A percentile compares a stretch with the other conserved stretches of the same genome.
These are phyloP conservation scores for Funneliformis geosporum DNA, from an alignment of 192 early-diverging fungal genomes.

Conservation along the genomic window DNA sequence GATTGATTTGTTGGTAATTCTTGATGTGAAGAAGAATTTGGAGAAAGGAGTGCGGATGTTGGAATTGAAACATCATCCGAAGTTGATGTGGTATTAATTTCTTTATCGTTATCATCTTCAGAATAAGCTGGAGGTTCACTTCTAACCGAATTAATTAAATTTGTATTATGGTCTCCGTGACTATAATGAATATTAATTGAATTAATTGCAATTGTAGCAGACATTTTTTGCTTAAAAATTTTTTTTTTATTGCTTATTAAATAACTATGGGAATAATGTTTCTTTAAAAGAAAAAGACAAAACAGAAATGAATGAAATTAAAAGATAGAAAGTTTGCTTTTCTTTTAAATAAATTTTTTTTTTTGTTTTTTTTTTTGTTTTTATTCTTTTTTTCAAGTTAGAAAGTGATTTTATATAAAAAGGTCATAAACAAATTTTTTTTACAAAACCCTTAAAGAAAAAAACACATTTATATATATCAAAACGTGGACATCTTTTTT, in stretches of 20 bases:
- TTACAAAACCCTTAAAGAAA: neutral
- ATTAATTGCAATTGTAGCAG: neutral
- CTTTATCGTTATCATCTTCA: neutral
- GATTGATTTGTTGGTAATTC: neutral
- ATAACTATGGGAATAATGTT: no score
- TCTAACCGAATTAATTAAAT: neutral
- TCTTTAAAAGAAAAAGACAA: no score
- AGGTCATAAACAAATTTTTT: no score
- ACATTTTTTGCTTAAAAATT: no score
- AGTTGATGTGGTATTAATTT: neutral
- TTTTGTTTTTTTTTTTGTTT: no score
- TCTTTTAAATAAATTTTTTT: no score
- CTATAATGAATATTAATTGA: neutral
- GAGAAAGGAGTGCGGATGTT: neutral
- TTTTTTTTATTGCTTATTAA: no score
- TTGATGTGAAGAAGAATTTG: neutral
- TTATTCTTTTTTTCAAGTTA: no score
- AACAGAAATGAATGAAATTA: no score
- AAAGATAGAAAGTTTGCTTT: no score
- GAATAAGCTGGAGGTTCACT: neutral
- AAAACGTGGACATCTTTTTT: neutral
- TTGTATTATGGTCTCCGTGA: neutral
- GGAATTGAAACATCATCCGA: neutral
- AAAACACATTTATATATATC: neutral
- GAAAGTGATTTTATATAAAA: no score